phyloP scores from a whole-genome alignment of 352 stramenopile genomes.

The Nothophytophthora sp. region DNA sequence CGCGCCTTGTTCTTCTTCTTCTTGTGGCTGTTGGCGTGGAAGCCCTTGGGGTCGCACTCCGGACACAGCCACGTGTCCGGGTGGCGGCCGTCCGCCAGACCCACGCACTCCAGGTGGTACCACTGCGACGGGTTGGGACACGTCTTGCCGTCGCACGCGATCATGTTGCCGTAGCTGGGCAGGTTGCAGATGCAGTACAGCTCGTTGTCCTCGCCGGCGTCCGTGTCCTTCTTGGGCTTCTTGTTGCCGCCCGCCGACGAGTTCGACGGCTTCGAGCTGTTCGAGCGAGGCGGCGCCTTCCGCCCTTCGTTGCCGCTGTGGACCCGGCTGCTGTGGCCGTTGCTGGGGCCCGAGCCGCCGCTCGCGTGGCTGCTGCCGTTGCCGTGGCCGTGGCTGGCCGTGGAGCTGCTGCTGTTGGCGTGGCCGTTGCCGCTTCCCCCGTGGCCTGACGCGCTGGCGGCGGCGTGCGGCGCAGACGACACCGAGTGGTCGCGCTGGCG shows the following conservation, averaged over 20 bases:
- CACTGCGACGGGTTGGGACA: slow-evolving; percentile 87
- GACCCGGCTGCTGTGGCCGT: slow-evolving; percentile 16
- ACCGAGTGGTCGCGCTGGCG: slow-evolving; percentile 59
- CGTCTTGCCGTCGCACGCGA: slow-evolving; percentile 87
- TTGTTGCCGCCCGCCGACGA: slow-evolving; percentile 33
- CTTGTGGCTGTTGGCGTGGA: slow-evolving; percentile 72
- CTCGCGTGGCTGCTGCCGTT: slow-evolving; percentile 11
- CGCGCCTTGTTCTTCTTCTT: slow-evolving; percentile 89
- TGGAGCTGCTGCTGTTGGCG: background rate
- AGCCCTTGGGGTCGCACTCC: slow-evolving; percentile 83
- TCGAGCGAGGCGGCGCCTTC: slow-evolving; percentile 22
- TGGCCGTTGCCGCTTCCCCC: slow-evolving; percentile 1
- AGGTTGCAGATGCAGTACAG: slow-evolving; percentile 90
- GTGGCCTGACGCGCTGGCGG: slow-evolving; percentile 20
- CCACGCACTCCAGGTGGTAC: slow-evolving; percentile 89
- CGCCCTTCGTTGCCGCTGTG: slow-evolving; percentile 22
- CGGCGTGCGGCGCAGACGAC: slow-evolving; percentile 18
- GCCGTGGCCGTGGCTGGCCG: slow-evolving; percentile 11
- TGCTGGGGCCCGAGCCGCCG: too few relatives aligned
- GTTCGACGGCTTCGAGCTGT: slow-evolving; percentile 23
- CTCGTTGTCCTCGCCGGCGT: slow-evolving; percentile 81
- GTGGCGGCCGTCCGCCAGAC: slow-evolving; percentile 76
- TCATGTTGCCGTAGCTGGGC: slow-evolving; percentile 89
- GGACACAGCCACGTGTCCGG: slow-evolving; percentile 88
- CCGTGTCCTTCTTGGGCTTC: slow-evolving; percentile 70